Evolutionary conservation across 257 asterid genomes (phyloP), one percentile per base, ranked within the genome.

Genomic region (Rauvolfia tetraphylla): DNA sequence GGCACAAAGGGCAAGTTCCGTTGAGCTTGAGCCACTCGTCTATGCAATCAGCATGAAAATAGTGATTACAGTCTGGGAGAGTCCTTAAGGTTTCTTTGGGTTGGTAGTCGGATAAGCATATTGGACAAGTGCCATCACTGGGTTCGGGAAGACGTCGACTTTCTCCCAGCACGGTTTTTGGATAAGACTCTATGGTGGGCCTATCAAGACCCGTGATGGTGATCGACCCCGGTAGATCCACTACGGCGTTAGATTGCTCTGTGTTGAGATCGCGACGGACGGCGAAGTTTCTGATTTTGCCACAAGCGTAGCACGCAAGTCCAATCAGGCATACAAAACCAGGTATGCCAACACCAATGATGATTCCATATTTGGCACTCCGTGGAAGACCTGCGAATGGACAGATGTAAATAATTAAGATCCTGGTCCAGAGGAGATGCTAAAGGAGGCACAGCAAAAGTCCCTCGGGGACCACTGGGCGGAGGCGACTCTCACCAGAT

Each of bases 21-120:
- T 94, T 94, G 78, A 87, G 86, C 84, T 81, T 88, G 27, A 94
- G 95, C 98, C 98, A 94, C 79, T 92, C 97, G 66, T 92, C 98
- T 0, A 94, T 80, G 76, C 98, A 94, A 20, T 80, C 79, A 0
- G 78, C 89, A 53, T 94, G 98, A 75, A 86, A 94, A 78, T 83
- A 90, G 76, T 94, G 98, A 71, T 87, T 84, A 86, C 98, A 94
- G 17, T 87, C 95, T 0, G 98, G 98, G 48, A 94, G 84, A 34
- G 87, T 88, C 39, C 93, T 87, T 18, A 92, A 39, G 0, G 83
- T 88, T 78, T 94, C 98, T 73, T 87, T 90, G 0, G 98, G 85
- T 63, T 86, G 77, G 73, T 90, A 94, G 39, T 92, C 98, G 0
- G 88, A 76, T 22, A 94, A 74, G 80, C 98, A 94, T 72, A 94